Evolutionary conservation across 2,329 filamentous ascomycete genomes (phyloP).

Genomic region (Cladosporium sp.): DNA sequence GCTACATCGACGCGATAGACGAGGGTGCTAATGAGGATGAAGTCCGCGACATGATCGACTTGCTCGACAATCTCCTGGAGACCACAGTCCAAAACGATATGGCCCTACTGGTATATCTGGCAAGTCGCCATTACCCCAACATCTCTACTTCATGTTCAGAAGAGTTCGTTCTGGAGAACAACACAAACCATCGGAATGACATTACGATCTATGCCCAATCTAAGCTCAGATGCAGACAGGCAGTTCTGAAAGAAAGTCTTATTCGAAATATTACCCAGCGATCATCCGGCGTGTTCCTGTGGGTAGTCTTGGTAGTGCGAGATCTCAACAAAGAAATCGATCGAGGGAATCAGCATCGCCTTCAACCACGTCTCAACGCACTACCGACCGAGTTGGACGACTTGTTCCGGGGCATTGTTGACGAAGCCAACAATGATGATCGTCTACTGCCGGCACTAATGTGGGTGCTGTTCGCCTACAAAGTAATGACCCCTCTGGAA

Average conservation of each 20-base stretch:
- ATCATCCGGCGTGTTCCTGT: slow-evolving; percentile 10
- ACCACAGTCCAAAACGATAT: background rate
- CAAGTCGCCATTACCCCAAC: slow-evolving; percentile 39
- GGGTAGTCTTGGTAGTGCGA: slow-evolving; percentile 9
- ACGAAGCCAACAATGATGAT: background rate
- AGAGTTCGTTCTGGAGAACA: background rate
- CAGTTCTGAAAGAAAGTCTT: too few relatives aligned
- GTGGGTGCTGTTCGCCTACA: background rate
- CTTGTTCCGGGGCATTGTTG: background rate
- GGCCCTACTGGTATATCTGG: slow-evolving; percentile 34
- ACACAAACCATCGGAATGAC: too few relatives aligned
- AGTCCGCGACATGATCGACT: slow-evolving; percentile 35
- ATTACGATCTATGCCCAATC: background rate
- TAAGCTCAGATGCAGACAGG: background rate
- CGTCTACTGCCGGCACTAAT: background rate
- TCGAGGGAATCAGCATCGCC: background rate
- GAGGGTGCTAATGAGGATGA: slow-evolving; percentile 39
- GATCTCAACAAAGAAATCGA: slow-evolving; percentile 5
- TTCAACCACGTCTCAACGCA: background rate
- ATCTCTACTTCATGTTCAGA: background rate
- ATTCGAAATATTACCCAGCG: background rate
- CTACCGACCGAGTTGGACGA: background rate
- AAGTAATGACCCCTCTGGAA: background rate
- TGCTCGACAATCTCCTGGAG: slow-evolving; percentile 32
- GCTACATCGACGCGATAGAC: slow-evolving; percentile 44